phyloP scores from a whole-genome alignment of 1,139 yeast species.

The Scheffersomyces cryptocercus region DNA sequence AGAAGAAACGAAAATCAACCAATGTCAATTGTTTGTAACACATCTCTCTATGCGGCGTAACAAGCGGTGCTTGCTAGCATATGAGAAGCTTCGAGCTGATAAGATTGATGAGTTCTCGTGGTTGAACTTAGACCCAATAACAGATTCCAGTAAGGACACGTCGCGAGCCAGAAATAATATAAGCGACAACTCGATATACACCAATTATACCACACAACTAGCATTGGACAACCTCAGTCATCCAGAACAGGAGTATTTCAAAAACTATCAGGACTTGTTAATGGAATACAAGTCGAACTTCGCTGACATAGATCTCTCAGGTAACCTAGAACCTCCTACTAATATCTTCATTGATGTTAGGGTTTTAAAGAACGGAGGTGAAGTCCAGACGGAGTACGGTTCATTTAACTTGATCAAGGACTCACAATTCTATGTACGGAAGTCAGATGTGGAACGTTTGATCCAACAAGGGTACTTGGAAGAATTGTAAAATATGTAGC shows the following conservation, averaged over 20 bases:
- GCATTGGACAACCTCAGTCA: constrained; percentile 62
- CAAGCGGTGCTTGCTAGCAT: constrained; percentile 85
- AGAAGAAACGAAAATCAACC: constrained; percentile 48
- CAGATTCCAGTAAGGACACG: constrained; percentile 9
- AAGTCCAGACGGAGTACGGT: constrained; percentile 96
- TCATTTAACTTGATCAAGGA: constrained; percentile 93
- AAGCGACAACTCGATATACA: constrained; percentile 11
- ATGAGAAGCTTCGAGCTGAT: constrained; percentile 70
- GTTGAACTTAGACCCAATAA: constrained; percentile 50
- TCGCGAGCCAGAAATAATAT: constrained; percentile 5
- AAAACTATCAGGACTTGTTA: constrained; percentile 67
- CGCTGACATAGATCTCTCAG: constrained; percentile 85
- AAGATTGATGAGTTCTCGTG: constrained; percentile 72
- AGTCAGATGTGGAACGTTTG: constrained; percentile 88
- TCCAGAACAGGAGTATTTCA: constrained; percentile 77
- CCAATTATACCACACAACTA: constrained; percentile 33
- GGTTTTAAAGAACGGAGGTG: constrained; percentile 93
- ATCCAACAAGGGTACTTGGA: constrained; percentile 94
- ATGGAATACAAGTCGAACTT: constrained; percentile 77
- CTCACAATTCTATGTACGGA: constrained; percentile 91
- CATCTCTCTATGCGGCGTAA: constrained; percentile 81
- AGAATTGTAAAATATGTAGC: constrained; percentile 44
- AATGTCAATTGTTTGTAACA: constrained; percentile 80
- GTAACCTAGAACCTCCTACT: constrained; percentile 84
- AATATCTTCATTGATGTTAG: constrained; percentile 93